Evolutionary conservation across 2,329 filamentous ascomycete species (phyloP), one percentile per base, ranked within the genome.

Genomic region (Cadophora malorum): DNA sequence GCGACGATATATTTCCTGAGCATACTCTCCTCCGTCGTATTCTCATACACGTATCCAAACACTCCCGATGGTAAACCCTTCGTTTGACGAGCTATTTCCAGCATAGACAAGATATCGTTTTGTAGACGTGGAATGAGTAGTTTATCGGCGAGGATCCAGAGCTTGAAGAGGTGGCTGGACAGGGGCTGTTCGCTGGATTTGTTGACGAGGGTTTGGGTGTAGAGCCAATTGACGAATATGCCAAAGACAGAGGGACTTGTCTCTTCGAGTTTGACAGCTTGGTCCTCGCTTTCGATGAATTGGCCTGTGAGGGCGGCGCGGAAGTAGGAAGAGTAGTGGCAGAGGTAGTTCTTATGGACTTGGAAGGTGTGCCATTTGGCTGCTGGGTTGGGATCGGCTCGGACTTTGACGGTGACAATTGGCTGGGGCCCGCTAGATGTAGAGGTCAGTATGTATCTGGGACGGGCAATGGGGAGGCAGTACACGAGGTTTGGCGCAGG

Each of bases 261-360:
- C 12, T 65, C 60, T 8, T 63, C 33, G 2, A 59, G 45, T 19
- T 63, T 25, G 12, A 33, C 19, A 4, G 19, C 5, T 49, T 49
- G 45, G 45, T 49, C 45, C 6, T n/a, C 5, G 45, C 45, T 49
- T 49, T 49, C 45, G 19, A 49, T 49, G 59, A 68, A 61, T 3
- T 8, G 3, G 12, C 63, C n/a, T n/a, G 63, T 63, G 41, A 68
- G 66, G 0, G 66, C 63, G 4, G 59, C 55, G 5, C 52, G 23
- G 55, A 70, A 70, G 53, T 63, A 68, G 4, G 58, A 45, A 1
- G 68, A 70, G 25, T 66, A 61, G 25, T 64, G 50, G 53, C 66
- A 66, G 23, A 70, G 41, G 60, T 66, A 64, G 28, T 67, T 62
- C 16, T 70, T 67, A 23, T 71, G 68, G 19, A 69, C 31, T 25